These are phyloP conservation scores for Gracilaria caudata DNA, from an alignment of 23 red algal species.

Conservation along the genomic window DNA sequence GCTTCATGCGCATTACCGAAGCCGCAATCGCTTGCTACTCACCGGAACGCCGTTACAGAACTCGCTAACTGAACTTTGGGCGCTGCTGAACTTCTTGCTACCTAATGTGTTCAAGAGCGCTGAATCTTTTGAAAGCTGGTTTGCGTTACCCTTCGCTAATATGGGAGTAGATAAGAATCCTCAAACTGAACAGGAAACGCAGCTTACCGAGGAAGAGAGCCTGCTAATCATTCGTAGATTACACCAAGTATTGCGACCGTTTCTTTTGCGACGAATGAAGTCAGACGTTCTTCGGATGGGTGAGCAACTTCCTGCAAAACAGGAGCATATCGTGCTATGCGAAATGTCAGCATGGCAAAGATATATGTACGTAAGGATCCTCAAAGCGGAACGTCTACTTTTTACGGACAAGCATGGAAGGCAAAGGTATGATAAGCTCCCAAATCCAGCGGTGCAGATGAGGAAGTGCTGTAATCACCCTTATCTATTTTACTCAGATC, in stretches of 20 bases:
- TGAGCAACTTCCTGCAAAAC: conserved; percentile 91
- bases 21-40: conserved; percentile 86
- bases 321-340: conserved; percentile 92
- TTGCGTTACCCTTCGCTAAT: conserved; percentile 88
- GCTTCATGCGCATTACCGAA: conserved; percentile 79
- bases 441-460: conserved; percentile 93
- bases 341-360: conserved; percentile 99
- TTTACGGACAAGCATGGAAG: conserved; percentile 89
- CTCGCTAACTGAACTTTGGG: conserved; percentile 96
- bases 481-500: conserved; percentile 88
- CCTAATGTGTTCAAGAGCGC: conserved; percentile 91
- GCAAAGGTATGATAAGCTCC: conserved; percentile 88
- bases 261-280: conserved; percentile 94
- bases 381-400: conserved; percentile 82
- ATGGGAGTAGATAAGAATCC: conserved; percentile 69
- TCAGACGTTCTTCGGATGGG: conserved; percentile 91
- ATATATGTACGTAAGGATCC: conserved; percentile 77
- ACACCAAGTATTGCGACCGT: conserved; percentile 96
- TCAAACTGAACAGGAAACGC: conserved; percentile 67
- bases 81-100: conserved; percentile 96
- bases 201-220: conserved; percentile 96
- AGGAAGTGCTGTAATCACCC: conserved; percentile 98
- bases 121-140: conserved; percentile 99
- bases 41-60: conserved; percentile 99
- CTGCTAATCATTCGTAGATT: conserved; percentile 92